A percentile compares a stretch with the other conserved stretches of the same genome.
Conservation (phyloP, 2,329 filamentous ascomycete genomes). For the Emmonsia crescens region DNA sequence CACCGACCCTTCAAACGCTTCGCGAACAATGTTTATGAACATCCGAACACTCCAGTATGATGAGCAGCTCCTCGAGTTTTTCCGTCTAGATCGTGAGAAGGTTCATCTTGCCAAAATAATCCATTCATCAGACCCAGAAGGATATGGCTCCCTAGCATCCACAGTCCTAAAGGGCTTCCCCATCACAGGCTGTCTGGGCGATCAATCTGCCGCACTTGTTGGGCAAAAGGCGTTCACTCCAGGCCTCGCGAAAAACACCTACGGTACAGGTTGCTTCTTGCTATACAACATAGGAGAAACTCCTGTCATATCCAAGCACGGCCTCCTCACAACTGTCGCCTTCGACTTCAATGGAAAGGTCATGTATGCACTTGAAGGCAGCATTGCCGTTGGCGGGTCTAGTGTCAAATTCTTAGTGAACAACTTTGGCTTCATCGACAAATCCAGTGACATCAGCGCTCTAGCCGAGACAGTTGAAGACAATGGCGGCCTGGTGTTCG, state of each 20-base stretch:
- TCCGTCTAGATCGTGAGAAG: constrained; percentile 58
- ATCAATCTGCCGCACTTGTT: constrained; percentile 80
- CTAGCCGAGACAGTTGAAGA: constrained; percentile 56
- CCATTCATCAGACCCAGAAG: constrained; percentile 58
- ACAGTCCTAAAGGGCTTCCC: constrained; percentile 31
- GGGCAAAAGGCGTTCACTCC: constrained; percentile 76
- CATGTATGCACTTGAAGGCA: constrained; percentile 73
- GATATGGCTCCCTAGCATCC: constrained; percentile 11
- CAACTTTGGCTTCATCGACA: constrained; percentile 52
- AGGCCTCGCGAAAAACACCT: constrained; percentile 81
- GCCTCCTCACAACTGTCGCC: constrained; percentile 72
- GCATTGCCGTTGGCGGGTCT: constrained; percentile 72
- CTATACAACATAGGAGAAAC: constrained; percentile 79
- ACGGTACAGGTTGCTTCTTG: constrained; percentile 81
- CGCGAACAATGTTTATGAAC: constrained; percentile 92
- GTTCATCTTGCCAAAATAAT: constrained; percentile 72
- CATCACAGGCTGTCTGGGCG: constrained; percentile 73
- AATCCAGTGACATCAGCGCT: constrained; percentile 52
- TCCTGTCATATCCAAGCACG: constrained; percentile 74
- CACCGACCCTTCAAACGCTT: constrained; percentile 83
- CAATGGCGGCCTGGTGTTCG: constrained; percentile 75
- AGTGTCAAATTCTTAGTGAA: constrained; percentile 66
- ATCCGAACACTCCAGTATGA: constrained; percentile 71
- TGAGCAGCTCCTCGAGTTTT: constrained; percentile 65
- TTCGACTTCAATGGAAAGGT: constrained; percentile 65